Conservation (phyloP, 805 yeast species). For the Ogataea nonfermentans region DNA sequence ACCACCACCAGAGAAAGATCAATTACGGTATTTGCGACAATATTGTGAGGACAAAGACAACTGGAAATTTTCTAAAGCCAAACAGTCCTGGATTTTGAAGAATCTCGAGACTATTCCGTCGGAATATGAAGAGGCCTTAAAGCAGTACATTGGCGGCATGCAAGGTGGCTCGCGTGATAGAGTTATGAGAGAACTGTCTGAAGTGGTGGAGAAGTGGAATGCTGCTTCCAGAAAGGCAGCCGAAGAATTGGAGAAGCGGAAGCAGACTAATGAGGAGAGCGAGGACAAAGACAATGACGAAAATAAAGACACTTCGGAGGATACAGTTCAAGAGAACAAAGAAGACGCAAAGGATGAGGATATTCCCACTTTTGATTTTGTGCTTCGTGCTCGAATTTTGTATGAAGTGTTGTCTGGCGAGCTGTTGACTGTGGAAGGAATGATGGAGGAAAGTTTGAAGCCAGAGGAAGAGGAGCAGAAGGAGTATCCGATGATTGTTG, state of each 20-base stretch:
- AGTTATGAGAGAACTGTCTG: conserved; percentile 46
- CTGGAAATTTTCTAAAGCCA: conserved; percentile 86
- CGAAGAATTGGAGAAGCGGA: conserved; percentile 35
- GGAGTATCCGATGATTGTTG: conserved; percentile 34
- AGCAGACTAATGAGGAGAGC: conserved; percentile 30
- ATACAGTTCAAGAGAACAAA: conserved; percentile 12
- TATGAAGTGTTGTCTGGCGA: conserved; percentile 38
- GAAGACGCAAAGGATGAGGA: conserved; percentile 18
- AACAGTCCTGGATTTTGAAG: conserved; percentile 80
- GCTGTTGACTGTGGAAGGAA: conserved; percentile 35
- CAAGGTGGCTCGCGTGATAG: conserved; percentile 71
- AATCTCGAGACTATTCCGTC: conserved; percentile 53
- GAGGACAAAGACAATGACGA: conserved; percentile 18
- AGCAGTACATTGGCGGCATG: conserved; percentile 53
- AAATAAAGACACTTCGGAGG: conserved; percentile 14
- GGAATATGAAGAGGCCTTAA: conserved; percentile 50
- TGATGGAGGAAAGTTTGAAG: conserved; percentile 10
- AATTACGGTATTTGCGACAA: conserved; percentile 60
- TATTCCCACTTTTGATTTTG: conserved; percentile 38
- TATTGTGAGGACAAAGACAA: conserved; percentile 52
- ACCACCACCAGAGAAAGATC: conserved; percentile 78
- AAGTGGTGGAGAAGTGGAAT: conserved; percentile 57
- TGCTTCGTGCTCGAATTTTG: conserved; percentile 40
- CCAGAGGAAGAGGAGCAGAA: conserved; percentile 16
- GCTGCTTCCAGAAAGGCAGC: conserved; percentile 42